Conservation (phyloP, 768 basidiomycete species). For the Amanita polypyramis region DNA sequence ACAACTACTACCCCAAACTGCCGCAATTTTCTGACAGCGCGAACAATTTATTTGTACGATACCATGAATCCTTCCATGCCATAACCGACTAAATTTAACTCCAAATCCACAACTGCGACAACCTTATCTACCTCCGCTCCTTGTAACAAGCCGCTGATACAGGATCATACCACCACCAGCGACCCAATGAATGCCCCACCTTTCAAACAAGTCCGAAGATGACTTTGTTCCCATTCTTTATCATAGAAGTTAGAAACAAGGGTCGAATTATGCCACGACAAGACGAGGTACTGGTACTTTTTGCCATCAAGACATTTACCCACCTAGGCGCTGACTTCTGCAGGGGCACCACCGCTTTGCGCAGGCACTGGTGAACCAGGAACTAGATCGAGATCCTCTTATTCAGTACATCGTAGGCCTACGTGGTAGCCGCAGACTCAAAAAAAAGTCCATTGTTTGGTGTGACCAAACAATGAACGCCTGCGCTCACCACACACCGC, state of each 20-base stretch:
- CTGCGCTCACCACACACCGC: too few relatives aligned
- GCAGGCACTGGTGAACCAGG: slow-evolving; percentile 1
- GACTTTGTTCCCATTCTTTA: neutral
- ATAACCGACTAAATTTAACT: too few relatives aligned
- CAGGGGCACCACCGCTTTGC: neutral
- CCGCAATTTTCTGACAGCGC: neutral
- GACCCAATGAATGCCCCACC: neutral
- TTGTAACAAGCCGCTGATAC: neutral
- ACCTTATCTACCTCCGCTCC: too few relatives aligned
- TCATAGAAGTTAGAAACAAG: neutral
- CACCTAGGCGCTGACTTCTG: slow-evolving; percentile 3
- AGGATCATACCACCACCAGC: neutral
- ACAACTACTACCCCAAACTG: too few relatives aligned
- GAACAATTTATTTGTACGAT: too few relatives aligned
- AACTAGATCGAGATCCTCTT: neutral
- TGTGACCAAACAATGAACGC: too few relatives aligned
- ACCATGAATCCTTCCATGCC: neutral
- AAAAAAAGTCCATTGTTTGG: too few relatives aligned
- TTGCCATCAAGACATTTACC: neutral
- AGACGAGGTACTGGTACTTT: neutral
- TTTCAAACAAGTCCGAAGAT: neutral
- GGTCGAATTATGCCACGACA: neutral
- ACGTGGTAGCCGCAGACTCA: too few relatives aligned
- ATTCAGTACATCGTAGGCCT: neutral
- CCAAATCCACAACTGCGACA: neutral